phyloP scores from a whole-genome alignment of 306 rosid species.

The Vigna hirtella region DNA sequence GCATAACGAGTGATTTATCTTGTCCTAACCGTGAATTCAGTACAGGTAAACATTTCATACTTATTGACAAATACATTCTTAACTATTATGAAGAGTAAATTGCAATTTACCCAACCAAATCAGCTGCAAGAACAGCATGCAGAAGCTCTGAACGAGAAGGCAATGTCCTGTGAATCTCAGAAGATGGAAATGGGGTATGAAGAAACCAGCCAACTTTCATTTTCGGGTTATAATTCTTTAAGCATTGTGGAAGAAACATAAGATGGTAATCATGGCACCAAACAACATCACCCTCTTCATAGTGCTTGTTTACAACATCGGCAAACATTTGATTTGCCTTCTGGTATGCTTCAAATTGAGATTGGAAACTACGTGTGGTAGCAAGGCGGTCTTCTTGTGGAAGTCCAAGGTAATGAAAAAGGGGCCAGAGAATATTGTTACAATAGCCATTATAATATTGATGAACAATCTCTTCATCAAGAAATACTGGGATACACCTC shows the following conservation, averaged over 20 bases:
- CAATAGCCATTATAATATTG: conserved; percentile 95
- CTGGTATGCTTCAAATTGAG: conserved; percentile 89
- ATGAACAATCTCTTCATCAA: conserved; percentile 91
- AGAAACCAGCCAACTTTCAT: conserved; percentile 98
- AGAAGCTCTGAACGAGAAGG: conserved; percentile 90
- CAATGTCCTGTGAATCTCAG: conserved; percentile 89
- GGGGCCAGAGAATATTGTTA: conserved; percentile 94
- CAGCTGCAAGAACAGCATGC: conserved; percentile 92
- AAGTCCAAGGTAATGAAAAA: conserved; percentile 93
- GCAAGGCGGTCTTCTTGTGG: conserved; percentile 98
- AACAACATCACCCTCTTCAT: conserved; percentile 90
- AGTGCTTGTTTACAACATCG: conserved; percentile 79
- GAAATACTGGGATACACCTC: conserved; percentile 93
- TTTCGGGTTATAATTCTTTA: conserved; percentile 68
- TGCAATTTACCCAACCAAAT: conserved; percentile 81
- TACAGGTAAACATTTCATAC: conserved; percentile 1
- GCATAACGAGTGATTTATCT: conserved; percentile 24
- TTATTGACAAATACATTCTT: conserved; percentile 13
- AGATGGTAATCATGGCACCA: conserved; percentile 99
- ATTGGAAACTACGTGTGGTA: conserved; percentile 93
- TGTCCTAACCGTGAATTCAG: conserved; percentile 7
- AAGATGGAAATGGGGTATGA: conserved; percentile 95
- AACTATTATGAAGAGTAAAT: not conserved
- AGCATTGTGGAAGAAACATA: conserved; percentile 90
- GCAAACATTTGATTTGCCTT: conserved; percentile 95